Base-by-base conservation (phyloP, 192 early-diverging fungal species). In the Coemansia asiatica region DNA sequence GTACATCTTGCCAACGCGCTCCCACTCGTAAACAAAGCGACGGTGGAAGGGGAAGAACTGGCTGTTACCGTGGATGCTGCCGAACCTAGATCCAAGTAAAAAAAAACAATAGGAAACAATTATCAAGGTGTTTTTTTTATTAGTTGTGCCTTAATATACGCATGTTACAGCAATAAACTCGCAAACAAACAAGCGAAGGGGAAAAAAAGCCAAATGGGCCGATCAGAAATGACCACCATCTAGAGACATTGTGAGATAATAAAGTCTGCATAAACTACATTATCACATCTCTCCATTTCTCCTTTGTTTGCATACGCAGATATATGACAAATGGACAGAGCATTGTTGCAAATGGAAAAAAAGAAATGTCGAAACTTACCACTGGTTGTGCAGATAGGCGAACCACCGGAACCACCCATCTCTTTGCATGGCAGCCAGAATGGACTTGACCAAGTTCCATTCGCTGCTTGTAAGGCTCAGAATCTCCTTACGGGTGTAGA, bases 41-140 rank as follows among this genome's bases (percentile, higher is more conserved):
- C 83, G 83, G 58, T 84, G 83, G 75, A 81, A 84, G 48, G 83
- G 83, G 69, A 84, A 75, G 74, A 84, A 82, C 71, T 74, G 69
- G 58, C 75, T 70, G 56, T 75, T 71, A 46, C 75, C 72, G 72
- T 84, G 83, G 61, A 84, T 82, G 46, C 61, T 51, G 55, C 54
- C 7, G 59, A 82, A 82, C 65, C 67, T 78, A 71, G 12, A 66
- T 25, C 28, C 12, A 6, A 35, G 27, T 18, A 47, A 33, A 59
- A 21, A 25, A 22, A 31, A 27, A 67, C n/a, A 60, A 67, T 7
- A 50, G 19, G 2, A 67, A 6, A 55, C 40, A 44, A 2, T 5
- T 44, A 44, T 44, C 2, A 2, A 44, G 6, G 40, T 12, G 15
- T 44, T 56, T 26, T 54, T 54, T 27, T 16, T 44, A 13, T 13